Conservation (phyloP, 2,329 filamentous ascomycete species). For the Coniochaeta ligniaria region DNA sequence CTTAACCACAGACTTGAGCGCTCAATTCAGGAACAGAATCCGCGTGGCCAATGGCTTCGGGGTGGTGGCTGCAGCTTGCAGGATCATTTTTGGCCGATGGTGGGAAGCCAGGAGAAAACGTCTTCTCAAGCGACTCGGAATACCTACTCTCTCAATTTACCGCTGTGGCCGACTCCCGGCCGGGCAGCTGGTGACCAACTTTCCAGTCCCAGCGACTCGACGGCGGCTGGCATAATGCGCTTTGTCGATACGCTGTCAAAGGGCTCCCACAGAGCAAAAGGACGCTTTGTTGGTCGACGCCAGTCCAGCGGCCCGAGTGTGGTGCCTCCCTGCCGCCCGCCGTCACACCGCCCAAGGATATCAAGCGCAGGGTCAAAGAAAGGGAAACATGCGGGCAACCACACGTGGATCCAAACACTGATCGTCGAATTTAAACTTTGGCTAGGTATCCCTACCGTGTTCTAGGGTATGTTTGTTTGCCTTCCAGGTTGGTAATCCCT, state of each 20-base stretch:
- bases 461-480: neutral
- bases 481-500: neutral
- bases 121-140: neutral
- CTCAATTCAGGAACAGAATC: neutral
- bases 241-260: neutral
- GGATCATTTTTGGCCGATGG: neutral
- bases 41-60: neutral
- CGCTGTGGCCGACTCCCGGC: neutral
- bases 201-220: neutral
- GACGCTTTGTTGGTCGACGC: neutral
- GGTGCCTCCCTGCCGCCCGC: neutral
- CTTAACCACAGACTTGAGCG: neutral
- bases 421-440: neutral
- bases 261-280: neutral
- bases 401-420: neutral
- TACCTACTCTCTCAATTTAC: neutral
- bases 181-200: neutral
- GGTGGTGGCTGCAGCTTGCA: neutral
- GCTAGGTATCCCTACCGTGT: neutral
- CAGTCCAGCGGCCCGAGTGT: neutral
- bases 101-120: neutral
- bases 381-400: neutral
- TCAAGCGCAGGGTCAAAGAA: neutral
- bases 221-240: neutral
- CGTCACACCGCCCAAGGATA: neutral